Conservation (phyloP, 1,284 basidiomycete genomes). For the Irpex sp. region DNA sequence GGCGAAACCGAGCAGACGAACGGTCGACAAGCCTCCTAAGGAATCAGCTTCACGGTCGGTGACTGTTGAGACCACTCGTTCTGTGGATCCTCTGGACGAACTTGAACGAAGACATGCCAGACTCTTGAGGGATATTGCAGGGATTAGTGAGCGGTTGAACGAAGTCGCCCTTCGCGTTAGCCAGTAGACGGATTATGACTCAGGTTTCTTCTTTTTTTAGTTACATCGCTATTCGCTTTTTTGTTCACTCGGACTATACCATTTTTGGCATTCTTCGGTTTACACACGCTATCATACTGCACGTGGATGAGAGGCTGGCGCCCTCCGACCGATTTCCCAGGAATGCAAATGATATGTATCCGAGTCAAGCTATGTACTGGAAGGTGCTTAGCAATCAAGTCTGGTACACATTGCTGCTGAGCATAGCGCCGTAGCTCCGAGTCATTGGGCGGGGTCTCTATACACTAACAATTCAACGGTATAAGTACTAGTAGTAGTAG, state of each 20-base stretch:
- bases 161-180: constrained; percentile 16
- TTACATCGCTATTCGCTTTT: too few species aligned
- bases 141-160: constrained; percentile 24
- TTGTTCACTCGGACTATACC: too few species aligned
- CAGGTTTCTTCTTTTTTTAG: not conserved
- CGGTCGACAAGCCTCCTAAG: not conserved
- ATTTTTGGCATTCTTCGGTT: too few species aligned
- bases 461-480: not conserved
- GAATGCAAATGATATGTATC: too few species aligned
- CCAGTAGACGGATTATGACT: not conserved
- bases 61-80: not conserved
- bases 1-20: not conserved
- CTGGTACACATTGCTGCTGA: too few species aligned
- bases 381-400: not conserved
- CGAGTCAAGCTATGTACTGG: too few species aligned
- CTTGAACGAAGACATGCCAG: constrained; percentile 21
- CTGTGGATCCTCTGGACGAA: constrained; percentile 18
- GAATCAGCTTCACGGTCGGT: not conserved
- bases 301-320: too few species aligned
- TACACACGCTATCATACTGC: too few species aligned
- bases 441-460: too few species aligned
- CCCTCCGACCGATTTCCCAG: too few species aligned
- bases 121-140: constrained; percentile 27
- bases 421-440: too few species aligned
- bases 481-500: too few species aligned